phyloP scores from a whole-genome alignment of 2,329 filamentous ascomycete genomes.

The Epichloe aotearoae region DNA sequence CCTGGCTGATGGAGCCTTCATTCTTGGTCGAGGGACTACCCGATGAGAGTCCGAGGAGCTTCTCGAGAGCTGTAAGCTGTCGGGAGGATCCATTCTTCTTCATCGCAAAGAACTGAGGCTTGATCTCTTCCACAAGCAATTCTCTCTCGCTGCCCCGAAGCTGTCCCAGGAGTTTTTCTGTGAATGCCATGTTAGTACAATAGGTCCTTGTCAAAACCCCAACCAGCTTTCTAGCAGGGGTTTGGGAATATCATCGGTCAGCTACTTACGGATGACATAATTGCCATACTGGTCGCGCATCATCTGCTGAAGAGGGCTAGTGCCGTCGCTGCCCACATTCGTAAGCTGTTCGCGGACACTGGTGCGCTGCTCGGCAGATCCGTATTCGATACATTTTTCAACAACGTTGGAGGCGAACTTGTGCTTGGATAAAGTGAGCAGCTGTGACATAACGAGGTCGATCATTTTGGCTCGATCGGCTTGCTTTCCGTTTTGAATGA shows the following conservation, averaged over 20 bases:
- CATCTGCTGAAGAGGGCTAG: conserved; percentile 57
- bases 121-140: conserved; percentile 49
- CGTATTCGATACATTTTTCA: conserved; percentile 74
- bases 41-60: conserved; percentile 15
- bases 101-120: conserved; percentile 44
- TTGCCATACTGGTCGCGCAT: conserved; percentile 91
- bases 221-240: too few relatives aligned
- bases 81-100: conserved; percentile 54
- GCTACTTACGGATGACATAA: conserved; percentile 79
- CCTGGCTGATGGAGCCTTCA: conserved; percentile 25
- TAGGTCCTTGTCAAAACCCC: neutral
- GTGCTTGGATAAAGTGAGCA: conserved; percentile 74
- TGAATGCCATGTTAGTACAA: conserved; percentile 14
- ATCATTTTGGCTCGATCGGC: conserved; percentile 65
- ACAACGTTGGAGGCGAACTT: conserved; percentile 97
- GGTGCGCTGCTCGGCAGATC: conserved; percentile 53
- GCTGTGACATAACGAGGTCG: conserved; percentile 53
- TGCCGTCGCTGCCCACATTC: conserved; percentile 47
- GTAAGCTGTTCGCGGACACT: conserved; percentile 54
- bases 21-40: conserved; percentile 12
- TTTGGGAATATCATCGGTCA: too few relatives aligned
- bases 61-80: conserved; percentile 33
- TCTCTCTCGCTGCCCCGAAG: conserved; percentile 47
- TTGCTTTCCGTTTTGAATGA: conserved; percentile 64
- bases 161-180: conserved; percentile 66